A percentile compares a stretch with the other conserved stretches of the same genome.
phyloP scores from a whole-genome alignment of 176 grass and related monocot genomes.

The Hordeum vulgare region DNA sequence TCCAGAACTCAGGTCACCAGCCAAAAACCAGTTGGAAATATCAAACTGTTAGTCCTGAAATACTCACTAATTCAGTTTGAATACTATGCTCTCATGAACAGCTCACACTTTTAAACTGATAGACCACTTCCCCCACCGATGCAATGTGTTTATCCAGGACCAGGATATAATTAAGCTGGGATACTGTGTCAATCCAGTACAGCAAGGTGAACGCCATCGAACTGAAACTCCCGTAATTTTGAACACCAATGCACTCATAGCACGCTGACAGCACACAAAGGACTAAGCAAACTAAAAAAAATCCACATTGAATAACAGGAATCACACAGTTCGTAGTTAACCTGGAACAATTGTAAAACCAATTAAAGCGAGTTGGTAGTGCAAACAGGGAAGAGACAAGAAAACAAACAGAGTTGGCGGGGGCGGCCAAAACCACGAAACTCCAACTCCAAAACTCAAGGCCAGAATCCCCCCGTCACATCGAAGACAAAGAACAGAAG shows the following conservation, averaged over 20 bases:
- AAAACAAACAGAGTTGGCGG: background rate
- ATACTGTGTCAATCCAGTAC: background rate
- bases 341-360: background rate
- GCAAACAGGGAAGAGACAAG: slow-evolving; percentile 20
- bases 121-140: background rate
- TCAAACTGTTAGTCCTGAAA: background rate
- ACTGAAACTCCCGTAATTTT: background rate
- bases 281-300: background rate
- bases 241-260: background rate
- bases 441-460: background rate
- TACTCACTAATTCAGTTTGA: background rate
- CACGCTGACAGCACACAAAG: background rate
- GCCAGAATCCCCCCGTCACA: slow-evolving; percentile 21
- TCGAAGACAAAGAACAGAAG: slow-evolving; percentile 29
- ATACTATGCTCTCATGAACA: background rate
- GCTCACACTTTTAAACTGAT: background rate
- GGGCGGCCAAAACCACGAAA: background rate
- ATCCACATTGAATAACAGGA: background rate
- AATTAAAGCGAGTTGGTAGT: background rate
- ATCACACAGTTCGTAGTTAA: background rate
- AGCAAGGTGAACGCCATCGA: background rate
- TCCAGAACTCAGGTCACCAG: background rate
- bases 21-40: background rate
- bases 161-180: background rate
- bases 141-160: background rate